These are phyloP conservation scores for Suillus subalutaceus DNA, from an alignment of 768 basidiomycete species.

Conservation along the genomic window DNA sequence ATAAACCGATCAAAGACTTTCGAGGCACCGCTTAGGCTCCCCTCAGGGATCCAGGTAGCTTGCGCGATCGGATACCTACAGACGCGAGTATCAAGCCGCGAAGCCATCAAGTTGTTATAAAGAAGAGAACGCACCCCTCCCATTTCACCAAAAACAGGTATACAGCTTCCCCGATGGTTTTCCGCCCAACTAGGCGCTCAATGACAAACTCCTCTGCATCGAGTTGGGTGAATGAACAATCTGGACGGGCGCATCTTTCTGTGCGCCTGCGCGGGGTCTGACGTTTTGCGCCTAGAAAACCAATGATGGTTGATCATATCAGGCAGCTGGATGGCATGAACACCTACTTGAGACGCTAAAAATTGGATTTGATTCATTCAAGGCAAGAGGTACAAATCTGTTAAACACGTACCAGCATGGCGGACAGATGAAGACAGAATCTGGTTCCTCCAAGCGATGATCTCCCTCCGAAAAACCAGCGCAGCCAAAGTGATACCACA, in stretches of 20 bases:
- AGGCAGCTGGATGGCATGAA: conserved; percentile 13
- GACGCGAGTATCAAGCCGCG: not conserved
- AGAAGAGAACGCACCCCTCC: conserved; percentile 30
- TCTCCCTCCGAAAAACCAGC: conserved; percentile 44
- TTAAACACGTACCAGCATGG: conserved; percentile 38
- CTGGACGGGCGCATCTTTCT: conserved; percentile 27
- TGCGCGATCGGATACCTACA: conserved; percentile 30
- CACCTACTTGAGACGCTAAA: conserved; percentile 9
- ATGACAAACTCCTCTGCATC: conserved; percentile 16
- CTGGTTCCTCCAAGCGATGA: conserved; percentile 32
- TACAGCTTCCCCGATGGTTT: conserved; percentile 15
- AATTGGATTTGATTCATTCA: conserved; percentile 4
- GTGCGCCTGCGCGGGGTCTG: conserved; percentile 14
- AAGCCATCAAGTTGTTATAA: not conserved
- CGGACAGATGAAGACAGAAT: conserved; percentile 44
- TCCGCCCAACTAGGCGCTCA: conserved; percentile 33
- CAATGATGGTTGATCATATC: not conserved
- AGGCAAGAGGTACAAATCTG: not conserved
- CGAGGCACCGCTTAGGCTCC: conserved; percentile 24
- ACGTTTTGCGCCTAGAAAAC: conserved; percentile 20
- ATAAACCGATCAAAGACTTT: conserved; percentile 21
- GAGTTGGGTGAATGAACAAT: conserved; percentile 19
- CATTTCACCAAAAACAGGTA: conserved; percentile 35
- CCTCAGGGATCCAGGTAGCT: conserved; percentile 34
- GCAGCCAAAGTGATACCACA: conserved; percentile 59